Evolutionary conservation across 495 filamentous ascomycete genomes (phyloP).

Genomic region (Patellaria atrata): DNA sequence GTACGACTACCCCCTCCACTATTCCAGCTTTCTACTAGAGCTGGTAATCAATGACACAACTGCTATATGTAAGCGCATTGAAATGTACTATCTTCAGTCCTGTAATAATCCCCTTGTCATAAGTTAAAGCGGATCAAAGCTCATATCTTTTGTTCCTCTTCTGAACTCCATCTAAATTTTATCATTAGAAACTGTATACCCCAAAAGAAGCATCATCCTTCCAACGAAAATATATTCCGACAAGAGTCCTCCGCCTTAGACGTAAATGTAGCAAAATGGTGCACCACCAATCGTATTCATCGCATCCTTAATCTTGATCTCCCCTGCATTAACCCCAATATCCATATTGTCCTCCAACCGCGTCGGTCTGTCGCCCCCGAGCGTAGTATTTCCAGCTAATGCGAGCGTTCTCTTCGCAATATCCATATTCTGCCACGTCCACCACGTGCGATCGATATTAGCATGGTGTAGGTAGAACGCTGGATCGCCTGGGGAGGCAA

Average conservation of each 20-base stretch:
- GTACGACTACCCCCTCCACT: no score
- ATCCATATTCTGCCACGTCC: slow-evolving; percentile 56
- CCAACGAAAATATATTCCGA: no score
- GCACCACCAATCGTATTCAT: slow-evolving; percentile 38
- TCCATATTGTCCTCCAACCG: slow-evolving; percentile 32
- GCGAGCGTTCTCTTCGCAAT: slow-evolving; percentile 28
- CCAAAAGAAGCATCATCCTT: no score
- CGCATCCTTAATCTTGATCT: slow-evolving; percentile 31
- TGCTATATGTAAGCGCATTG: no score
- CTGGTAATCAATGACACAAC: no score
- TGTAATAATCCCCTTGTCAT: no score
- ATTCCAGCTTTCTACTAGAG: no score
- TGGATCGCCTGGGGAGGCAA: slow-evolving; percentile 46
- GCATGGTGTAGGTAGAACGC: slow-evolving; percentile 57
- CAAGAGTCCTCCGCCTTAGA: slow-evolving; percentile 13
- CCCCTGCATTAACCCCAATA: slow-evolving; percentile 28
- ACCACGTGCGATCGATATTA: slow-evolving; percentile 54
- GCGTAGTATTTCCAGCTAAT: slow-evolving; percentile 41
- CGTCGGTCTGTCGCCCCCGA: slow-evolving; percentile 38
- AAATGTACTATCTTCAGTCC: no score
- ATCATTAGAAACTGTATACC: no score
- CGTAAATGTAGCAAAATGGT: slow-evolving; percentile 46
- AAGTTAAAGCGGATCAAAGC: no score
- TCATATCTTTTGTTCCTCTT: no score
- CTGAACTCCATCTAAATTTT: no score